Evolutionary conservation across 176 grass and related monocot species (phyloP).

Genomic region (Bolboschoenus planiculmis): DNA sequence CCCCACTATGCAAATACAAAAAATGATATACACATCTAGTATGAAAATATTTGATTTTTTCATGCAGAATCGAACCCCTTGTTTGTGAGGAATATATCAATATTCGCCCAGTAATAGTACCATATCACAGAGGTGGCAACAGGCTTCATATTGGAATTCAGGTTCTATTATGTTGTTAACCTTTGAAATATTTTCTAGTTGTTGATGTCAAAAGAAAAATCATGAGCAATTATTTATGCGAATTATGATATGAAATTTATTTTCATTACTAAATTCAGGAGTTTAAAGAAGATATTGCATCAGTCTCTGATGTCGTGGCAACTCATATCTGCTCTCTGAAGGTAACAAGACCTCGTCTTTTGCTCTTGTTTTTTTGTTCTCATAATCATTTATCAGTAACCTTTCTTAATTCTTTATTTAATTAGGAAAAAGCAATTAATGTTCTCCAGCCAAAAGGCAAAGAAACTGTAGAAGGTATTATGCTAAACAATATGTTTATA

Average conservation of each 20-base stretch:
- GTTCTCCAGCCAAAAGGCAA: conserved; percentile 60
- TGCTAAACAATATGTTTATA: conserved; percentile 8
- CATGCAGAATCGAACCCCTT: conserved; percentile 84
- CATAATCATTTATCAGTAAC: background rate
- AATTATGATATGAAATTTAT: conserved; percentile 20
- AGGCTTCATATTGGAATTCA: conserved; percentile 89
- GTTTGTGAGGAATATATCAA: conserved; percentile 85
- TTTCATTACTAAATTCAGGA: conserved; percentile 50
- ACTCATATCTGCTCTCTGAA: conserved; percentile 54
- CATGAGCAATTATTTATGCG: background rate
- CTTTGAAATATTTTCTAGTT: background rate
- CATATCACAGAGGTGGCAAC: conserved; percentile 94
- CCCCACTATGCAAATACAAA: background rate
- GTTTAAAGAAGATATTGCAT: conserved; percentile 61
- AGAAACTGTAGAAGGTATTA: conserved; percentile 54
- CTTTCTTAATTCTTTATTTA: conserved; percentile 21
- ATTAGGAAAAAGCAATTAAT: conserved; percentile 78
- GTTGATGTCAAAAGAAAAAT: background rate
- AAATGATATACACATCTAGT: background rate
- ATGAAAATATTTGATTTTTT: background rate
- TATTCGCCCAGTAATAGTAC: conserved; percentile 75
- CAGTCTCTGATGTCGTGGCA: conserved; percentile 43
- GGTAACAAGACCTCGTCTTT: conserved; percentile 25
- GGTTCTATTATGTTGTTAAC: conserved; percentile 33
- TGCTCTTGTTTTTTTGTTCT: background rate